Base-by-base conservation (phyloP, 164 flowering plant species). In the Piper betle region DNA sequence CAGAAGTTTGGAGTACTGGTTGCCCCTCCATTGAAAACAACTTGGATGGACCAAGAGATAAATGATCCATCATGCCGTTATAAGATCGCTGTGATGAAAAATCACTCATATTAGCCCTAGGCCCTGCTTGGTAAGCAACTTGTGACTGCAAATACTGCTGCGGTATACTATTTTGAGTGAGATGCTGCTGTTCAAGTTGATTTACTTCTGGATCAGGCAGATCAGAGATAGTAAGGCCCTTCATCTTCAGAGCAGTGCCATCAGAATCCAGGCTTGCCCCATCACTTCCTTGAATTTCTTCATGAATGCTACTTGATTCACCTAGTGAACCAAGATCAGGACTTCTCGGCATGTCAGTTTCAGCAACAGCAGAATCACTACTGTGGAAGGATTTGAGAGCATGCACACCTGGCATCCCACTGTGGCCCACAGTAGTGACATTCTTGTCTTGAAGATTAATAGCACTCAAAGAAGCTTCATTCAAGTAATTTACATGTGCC, bases 1-100 rank as follows among this genome's bases (percentile, higher is more conserved):
- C 86, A 68, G 86, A 69, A n/a, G 91, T 59, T n/a, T 78, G 84
- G 56, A 77, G 57, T 33, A 66, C 61, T 50, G 84, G 75, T 57
- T 78, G 90, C 46, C 71, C 76, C 67, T 79, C 90, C 42, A 66
- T 61, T 2, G 81, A 52, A 46, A 80, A 69, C 53, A 76, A 71
- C 63, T 74, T 75, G 11, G 71, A 48, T 18, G 66, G 77, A 18
- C 66, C 75, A 60, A 72, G 78, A 20, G 66, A 37, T 59, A 68
- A 52, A 56, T 77, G 76, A 33, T 78, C 84, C 59, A 25, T 25
- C 33, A 59, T 59, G 9, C 77, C 75, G 63, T 33, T 60, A n/a
- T 76, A 64, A 7, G 57, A 8, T 48, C 25, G 69, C 59, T 64
- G 73, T 58, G 67, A 83, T 64, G 68, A 83, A 60, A 74, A 61